Evolutionary conservation across 2,329 filamentous ascomycete species (phyloP).

Genomic region (Cordyceps fumosorosea): DNA sequence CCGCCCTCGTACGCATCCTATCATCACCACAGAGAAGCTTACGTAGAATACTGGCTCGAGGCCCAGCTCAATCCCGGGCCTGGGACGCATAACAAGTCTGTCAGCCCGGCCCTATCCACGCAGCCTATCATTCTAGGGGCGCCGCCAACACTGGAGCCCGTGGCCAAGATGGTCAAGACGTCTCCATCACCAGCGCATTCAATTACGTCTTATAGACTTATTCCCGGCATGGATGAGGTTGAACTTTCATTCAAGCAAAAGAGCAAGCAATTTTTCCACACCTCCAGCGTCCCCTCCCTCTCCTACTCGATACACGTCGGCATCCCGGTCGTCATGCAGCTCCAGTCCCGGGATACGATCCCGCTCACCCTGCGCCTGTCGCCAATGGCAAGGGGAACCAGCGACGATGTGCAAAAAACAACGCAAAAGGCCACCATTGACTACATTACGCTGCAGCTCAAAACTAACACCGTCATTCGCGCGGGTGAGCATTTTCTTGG

Average conservation of each 20-base stretch:
- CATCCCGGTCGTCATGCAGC: constrained; percentile 1
- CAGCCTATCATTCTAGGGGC: neutral
- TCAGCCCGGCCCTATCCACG: neutral
- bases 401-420: neutral
- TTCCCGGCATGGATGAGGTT: neutral
- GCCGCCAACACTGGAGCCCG: neutral
- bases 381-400: neutral
- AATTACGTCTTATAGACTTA: neutral
- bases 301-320: neutral
- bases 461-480: neutral
- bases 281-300: neutral
- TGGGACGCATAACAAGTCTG: constrained; percentile 1
- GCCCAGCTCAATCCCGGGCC: neutral
- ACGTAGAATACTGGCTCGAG: constrained; percentile 8
- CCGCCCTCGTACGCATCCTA: neutral
- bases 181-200: neutral
- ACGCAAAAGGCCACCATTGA: neutral
- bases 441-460: neutral
- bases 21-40: neutral
- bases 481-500: neutral
- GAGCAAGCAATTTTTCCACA: constrained; percentile 11
- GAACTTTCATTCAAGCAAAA: constrained; percentile 1
- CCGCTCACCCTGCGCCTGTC: neutral
- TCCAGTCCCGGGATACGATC: neutral
- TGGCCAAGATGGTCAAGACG: neutral